Evolutionary conservation across 164 flowering plant species (phyloP).

Genomic region (Protea cynaroides): DNA sequence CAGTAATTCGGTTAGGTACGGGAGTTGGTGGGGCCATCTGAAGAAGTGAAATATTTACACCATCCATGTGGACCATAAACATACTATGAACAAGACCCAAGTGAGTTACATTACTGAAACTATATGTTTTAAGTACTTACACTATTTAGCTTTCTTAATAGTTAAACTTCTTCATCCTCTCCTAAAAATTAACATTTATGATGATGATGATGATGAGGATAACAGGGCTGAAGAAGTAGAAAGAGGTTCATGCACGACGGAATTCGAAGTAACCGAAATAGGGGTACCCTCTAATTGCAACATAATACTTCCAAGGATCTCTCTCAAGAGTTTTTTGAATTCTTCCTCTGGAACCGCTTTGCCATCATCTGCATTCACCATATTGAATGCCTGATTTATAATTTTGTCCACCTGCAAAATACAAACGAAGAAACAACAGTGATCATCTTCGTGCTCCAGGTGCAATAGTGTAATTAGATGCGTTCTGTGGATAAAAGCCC

Average conservation of each 20-base stretch:
- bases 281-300: conserved; percentile 75
- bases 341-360: conserved; percentile 63
- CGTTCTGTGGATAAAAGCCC: neutral
- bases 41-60: no score
- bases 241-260: conserved; percentile 83
- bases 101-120: neutral
- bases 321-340: conserved; percentile 68
- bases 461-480: neutral
- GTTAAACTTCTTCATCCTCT: neutral
- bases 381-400: conserved; percentile 41
- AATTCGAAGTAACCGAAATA: conserved; percentile 60
- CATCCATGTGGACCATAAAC: neutral
- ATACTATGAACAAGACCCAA: neutral
- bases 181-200: neutral
- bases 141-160: no score
- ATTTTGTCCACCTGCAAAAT: conserved; percentile 61
- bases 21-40: no score
- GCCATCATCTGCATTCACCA: conserved; percentile 63
- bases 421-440: neutral
- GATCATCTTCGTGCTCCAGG: neutral
- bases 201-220: conserved; percentile 20
- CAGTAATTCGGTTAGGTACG: no score
- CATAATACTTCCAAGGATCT: conserved; percentile 75
- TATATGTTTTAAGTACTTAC: neutral
- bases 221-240: conserved; percentile 46